A percentile compares a stretch with the other conserved stretches of the same genome.
Conservation (phyloP, 192 early-diverging fungal species). For the Cetraspora pellucida region DNA sequence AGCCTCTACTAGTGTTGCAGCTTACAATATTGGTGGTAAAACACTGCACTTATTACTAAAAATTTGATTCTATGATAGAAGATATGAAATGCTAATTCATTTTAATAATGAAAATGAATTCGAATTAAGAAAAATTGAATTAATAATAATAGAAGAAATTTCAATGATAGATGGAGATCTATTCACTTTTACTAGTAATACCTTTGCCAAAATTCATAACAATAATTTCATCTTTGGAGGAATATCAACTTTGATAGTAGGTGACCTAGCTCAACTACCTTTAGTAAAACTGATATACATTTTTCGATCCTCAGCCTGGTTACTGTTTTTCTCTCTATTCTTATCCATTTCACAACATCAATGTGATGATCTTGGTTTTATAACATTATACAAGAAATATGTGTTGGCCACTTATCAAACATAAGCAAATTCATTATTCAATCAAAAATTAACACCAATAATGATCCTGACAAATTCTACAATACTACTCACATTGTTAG, state of each 20-base stretch:
- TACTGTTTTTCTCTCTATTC: too few relatives aligned
- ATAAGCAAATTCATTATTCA: too few relatives aligned
- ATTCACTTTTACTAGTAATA: neutral
- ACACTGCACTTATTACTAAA: neutral
- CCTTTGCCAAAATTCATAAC: neutral
- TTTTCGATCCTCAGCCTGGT: too few relatives aligned
- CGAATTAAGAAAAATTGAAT: neutral
- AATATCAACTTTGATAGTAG: neutral
- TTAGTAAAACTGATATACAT: too few relatives aligned
- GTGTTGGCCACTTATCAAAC: too few relatives aligned
- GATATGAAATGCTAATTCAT: neutral
- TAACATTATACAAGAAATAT: too few relatives aligned
- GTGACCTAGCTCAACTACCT: too few relatives aligned
- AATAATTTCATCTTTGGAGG: neutral
- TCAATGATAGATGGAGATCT: neutral
- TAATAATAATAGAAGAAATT: slow-evolving; percentile 1
- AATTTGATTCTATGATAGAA: neutral
- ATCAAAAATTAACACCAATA: too few relatives aligned
- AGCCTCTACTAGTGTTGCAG: neutral
- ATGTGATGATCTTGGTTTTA: too few relatives aligned
- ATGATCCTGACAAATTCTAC: too few relatives aligned
- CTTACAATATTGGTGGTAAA: neutral
- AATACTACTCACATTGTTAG: too few relatives aligned
- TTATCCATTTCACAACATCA: too few relatives aligned
- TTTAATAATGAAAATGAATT: neutral